Percentiles rank a stretch among this genome's conserved stretches.
These are phyloP conservation scores for Trichoderma harzianum DNA, from an alignment of 2,329 filamentous ascomycete genomes.

Conservation along the genomic window DNA sequence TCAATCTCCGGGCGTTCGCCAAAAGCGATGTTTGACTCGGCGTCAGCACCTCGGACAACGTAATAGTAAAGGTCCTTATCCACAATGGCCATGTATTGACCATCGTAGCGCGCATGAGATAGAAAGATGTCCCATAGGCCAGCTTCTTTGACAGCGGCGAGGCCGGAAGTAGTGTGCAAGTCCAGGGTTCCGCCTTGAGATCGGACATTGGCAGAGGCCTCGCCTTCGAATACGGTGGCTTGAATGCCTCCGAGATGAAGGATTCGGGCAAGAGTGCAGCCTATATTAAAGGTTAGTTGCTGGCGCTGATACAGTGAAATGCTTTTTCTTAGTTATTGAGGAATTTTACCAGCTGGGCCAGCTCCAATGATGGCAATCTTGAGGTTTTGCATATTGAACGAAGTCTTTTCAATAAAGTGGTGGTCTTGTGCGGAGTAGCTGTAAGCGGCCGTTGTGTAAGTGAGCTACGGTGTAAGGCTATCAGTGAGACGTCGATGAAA, in stretches of 20 bases:
- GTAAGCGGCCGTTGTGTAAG: neutral
- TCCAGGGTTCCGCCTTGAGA: conserved; percentile 14
- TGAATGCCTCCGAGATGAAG: conserved; percentile 9
- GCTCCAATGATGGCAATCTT: conserved; percentile 16
- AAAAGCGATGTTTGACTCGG: neutral
- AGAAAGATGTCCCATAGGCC: conserved; percentile 6
- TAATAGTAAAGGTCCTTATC: conserved; percentile 8
- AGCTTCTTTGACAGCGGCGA: conserved; percentile 14
- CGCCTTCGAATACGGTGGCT: conserved; percentile 15
- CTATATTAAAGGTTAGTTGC: neutral
- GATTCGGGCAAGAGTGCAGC: conserved; percentile 16
- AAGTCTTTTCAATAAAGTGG: neutral
- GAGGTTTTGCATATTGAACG: neutral
- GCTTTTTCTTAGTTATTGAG: neutral
- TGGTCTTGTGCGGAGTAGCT: neutral
- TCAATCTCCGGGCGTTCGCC: conserved; percentile 16
- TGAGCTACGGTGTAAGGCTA: neutral
- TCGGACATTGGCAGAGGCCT: conserved; percentile 3
- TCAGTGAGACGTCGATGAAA: neutral
- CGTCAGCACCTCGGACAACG: neutral
- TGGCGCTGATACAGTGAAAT: too few species aligned
- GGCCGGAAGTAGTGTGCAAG: conserved; percentile 10
- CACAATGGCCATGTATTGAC: conserved; percentile 14
- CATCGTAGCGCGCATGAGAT: conserved; percentile 10
- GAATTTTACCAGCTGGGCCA: conserved; percentile 3